Evolutionary conservation across 768 basidiomycete genomes (phyloP).

Genomic region (Gloeopeniophorella convolvens): DNA sequence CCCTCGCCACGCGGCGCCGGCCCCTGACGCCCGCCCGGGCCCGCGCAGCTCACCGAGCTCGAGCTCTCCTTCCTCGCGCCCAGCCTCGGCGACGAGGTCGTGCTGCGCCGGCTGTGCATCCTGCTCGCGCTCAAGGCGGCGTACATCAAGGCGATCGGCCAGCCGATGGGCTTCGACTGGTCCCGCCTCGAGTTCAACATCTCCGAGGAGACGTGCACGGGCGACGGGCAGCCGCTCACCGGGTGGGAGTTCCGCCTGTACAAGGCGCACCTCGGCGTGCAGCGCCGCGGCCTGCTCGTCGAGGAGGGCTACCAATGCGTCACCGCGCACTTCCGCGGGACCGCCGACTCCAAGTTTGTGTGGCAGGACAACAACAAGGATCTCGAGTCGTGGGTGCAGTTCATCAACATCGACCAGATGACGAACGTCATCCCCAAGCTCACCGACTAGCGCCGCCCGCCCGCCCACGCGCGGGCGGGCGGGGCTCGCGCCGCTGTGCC

Average conservation of each 20-base stretch:
- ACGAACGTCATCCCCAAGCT: conserved; percentile 73
- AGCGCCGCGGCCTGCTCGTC: conserved; percentile 45
- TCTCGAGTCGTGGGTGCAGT: conserved; percentile 76
- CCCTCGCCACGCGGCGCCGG: neutral
- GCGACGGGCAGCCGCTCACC: conserved; percentile 60
- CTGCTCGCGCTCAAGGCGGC: conserved; percentile 74
- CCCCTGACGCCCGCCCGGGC: conserved; percentile 10
- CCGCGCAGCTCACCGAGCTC: conserved; percentile 38
- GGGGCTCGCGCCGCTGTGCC: neutral
- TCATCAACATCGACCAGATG: conserved; percentile 77
- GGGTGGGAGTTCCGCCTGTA: conserved; percentile 89
- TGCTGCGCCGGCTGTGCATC: conserved; percentile 69
- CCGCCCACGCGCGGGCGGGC: neutral
- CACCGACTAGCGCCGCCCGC: conserved; percentile 37
- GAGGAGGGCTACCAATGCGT: conserved; percentile 73
- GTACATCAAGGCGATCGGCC: conserved; percentile 80
- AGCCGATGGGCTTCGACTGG: conserved; percentile 74
- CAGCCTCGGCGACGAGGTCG: conserved; percentile 52
- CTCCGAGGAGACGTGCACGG: conserved; percentile 49
- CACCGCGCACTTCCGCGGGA: conserved; percentile 69
- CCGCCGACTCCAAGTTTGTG: conserved; percentile 57
- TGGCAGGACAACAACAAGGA: conserved; percentile 64
- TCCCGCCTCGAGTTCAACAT: conserved; percentile 79
- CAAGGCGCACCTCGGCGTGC: conserved; percentile 64
- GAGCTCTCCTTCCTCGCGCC: conserved; percentile 50